phyloP scores from a whole-genome alignment of 2,329 filamentous ascomycete species.

The Clarireedia monteithiana region DNA sequence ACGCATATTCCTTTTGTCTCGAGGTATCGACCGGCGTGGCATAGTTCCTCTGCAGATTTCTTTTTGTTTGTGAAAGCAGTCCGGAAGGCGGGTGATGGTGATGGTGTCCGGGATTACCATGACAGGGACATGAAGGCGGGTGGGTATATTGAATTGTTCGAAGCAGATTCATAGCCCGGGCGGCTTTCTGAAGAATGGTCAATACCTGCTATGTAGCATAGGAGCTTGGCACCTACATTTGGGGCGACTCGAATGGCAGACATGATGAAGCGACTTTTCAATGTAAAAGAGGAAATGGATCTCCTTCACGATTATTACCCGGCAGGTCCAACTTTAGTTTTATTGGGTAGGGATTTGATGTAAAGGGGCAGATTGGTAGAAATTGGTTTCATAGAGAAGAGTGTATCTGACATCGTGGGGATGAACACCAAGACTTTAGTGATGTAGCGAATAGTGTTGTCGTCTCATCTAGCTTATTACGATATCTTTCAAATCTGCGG shows the following conservation, averaged over 20 bases:
- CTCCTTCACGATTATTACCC: too few relatives aligned
- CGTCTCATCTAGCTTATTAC: background rate
- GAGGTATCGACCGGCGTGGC: slow-evolving; percentile 70
- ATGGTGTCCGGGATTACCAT: slow-evolving; percentile 78
- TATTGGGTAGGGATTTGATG: too few relatives aligned
- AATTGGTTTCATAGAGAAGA: too few relatives aligned
- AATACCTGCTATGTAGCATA: background rate
- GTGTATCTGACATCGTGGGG: too few relatives aligned
- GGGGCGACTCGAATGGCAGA: slow-evolving; percentile 9
- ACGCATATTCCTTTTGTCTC: slow-evolving; percentile 89
- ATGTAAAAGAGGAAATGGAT: too few relatives aligned
- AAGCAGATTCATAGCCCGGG: slow-evolving; percentile 63
- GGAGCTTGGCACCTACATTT: slow-evolving; percentile 16
- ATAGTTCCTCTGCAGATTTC: slow-evolving; percentile 41
- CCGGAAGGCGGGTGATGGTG: slow-evolving; percentile 42
- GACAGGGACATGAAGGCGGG: slow-evolving; percentile 83
- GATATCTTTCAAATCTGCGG: background rate
- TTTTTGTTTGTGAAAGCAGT: slow-evolving; percentile 37
- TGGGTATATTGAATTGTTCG: slow-evolving; percentile 88
- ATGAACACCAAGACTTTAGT: too few relatives aligned
- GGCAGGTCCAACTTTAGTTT: too few relatives aligned
- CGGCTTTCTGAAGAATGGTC: slow-evolving; percentile 37
- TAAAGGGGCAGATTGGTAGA: too few relatives aligned
- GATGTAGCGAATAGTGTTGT: background rate
- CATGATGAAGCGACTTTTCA: background rate